Evolutionary conservation across 352 stramenopile species (phyloP), one percentile per base, ranked within the genome.

Genomic region (Globisporangium carolinianum): DNA sequence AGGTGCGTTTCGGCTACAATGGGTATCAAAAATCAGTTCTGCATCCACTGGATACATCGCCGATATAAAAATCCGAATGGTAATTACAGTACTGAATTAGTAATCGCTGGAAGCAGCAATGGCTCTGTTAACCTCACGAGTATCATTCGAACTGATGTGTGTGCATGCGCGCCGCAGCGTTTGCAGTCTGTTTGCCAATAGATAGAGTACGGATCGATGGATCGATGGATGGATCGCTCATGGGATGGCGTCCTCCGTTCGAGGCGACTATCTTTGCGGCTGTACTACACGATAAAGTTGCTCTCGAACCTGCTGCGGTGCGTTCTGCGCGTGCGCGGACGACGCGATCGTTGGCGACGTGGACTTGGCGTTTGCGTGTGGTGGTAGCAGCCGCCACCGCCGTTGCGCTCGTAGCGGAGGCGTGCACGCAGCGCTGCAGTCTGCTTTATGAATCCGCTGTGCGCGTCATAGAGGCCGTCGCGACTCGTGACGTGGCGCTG

Each of bases 221-320:
- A 47, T 47, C 11, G 11, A 47, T 47, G 11, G 11, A 17, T 47
- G 38, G 5, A 11, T 17, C 1, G 11, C 42, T 17, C 42, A 47
- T 47, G 12, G 10, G n/a, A 11, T 47, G 11, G 4, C n/a, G 42
- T 47, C 5, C 10, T 46, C 41, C 15, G 10, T 46, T 6, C 41
- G 24, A 32, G 24, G 24, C 24, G 24, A 46, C 10, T 46, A 3
- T 46, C 41, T 3, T 14, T 45, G 14, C 7, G 9, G 11, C 4
- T 14, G 41, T 85, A 45, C 64, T 86, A 10, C 75, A 87, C 56
- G 64, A 83, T 58, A 79, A 87, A 60, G 48, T 57, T 42, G 41
- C 57, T 62, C 41, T 62, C 57, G 41, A 41, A 46, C 14, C 41
- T 17, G n/a, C 49, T 32, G 24, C 24, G 57, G 0, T 17, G 36